A percentile compares a stretch with the other conserved stretches of the same genome.
Conservation (phyloP, 768 basidiomycete genomes). For the Lentinula detonsa region DNA sequence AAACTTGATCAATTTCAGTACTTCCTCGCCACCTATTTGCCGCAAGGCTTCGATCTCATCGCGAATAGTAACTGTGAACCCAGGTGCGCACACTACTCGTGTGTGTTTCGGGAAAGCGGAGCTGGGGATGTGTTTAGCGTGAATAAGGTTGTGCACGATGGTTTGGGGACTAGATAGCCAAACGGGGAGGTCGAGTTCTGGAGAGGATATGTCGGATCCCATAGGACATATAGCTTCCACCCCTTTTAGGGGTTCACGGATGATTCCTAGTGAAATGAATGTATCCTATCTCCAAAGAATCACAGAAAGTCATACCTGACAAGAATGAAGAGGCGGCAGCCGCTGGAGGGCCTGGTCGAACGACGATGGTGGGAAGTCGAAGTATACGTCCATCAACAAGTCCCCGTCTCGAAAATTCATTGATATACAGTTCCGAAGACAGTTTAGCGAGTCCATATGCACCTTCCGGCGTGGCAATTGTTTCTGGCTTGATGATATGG, state of each 20-base stretch:
- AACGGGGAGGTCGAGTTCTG: conserved; percentile 36
- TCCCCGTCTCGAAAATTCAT: conserved; percentile 54
- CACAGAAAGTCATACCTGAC: conserved; percentile 29
- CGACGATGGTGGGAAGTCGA: conserved; percentile 54
- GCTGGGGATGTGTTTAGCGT: conserved; percentile 40
- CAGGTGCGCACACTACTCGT: conserved; percentile 53
- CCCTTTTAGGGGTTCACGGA: conserved; percentile 54
- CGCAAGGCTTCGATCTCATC: conserved; percentile 49
- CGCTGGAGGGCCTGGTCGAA: conserved; percentile 48
- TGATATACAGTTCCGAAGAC: conserved; percentile 47
- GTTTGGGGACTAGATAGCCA: conserved; percentile 49
- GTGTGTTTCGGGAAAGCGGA: conserved; percentile 34
- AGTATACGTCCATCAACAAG: conserved; percentile 55
- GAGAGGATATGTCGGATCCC: conserved; percentile 35
- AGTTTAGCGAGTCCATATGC: conserved; percentile 56
- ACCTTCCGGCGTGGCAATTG: conserved; percentile 48
- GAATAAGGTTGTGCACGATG: conserved; percentile 47
- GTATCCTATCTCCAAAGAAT: not conserved
- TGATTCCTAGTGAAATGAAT: conserved; percentile 28
- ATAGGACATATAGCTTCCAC: conserved; percentile 45
- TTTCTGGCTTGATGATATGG: conserved; percentile 37
- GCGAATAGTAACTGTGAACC: conserved; percentile 50
- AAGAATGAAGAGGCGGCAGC: conserved; percentile 53
- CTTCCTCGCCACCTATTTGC: conserved; percentile 43
- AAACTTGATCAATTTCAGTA: conserved; percentile 39